phyloP scores from a whole-genome alignment of 768 basidiomycete species.

The Amanita rubescens region DNA sequence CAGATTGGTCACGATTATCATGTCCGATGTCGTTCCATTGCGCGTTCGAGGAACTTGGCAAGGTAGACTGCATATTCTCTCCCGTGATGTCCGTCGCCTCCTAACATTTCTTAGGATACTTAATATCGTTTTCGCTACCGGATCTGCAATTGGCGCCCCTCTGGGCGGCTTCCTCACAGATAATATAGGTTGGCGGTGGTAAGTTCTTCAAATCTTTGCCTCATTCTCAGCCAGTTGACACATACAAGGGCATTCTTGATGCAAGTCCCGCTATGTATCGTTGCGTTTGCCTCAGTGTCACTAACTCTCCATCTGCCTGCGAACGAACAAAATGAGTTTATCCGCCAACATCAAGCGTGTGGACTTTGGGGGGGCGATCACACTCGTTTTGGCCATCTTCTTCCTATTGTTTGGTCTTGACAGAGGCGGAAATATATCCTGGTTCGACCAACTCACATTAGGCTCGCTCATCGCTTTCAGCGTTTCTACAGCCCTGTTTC shows the following conservation, averaged over 20 bases:
- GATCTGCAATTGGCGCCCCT: constrained; percentile 54
- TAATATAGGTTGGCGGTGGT: constrained; percentile 65
- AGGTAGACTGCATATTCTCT: constrained; percentile 26
- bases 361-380: constrained; percentile 53
- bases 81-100: not conserved
- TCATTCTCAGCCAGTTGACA: not conserved
- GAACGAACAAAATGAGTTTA: constrained; percentile 31
- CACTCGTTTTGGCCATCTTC: constrained; percentile 49
- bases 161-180: constrained; percentile 58
- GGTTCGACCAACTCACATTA: constrained; percentile 33
- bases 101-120: constrained; percentile 29
- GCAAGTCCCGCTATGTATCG: constrained; percentile 48
- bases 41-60: constrained; percentile 65
- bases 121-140: constrained; percentile 53
- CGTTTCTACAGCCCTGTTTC: constrained; percentile 31
- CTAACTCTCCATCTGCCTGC: constrained; percentile 49
- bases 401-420: constrained; percentile 52
- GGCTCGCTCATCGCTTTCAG: constrained; percentile 26
- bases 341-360: constrained; percentile 47
- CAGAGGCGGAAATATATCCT: constrained; percentile 42
- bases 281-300: constrained; percentile 48
- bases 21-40: constrained; percentile 59
- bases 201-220: not conserved
- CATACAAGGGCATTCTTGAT: constrained; percentile 45
- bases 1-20: constrained; percentile 56